Percentiles rank a stretch among this genome's conserved stretches.
phyloP scores from a whole-genome alignment of 2,329 filamentous ascomycete genomes.

The Diaporthe eres region DNA sequence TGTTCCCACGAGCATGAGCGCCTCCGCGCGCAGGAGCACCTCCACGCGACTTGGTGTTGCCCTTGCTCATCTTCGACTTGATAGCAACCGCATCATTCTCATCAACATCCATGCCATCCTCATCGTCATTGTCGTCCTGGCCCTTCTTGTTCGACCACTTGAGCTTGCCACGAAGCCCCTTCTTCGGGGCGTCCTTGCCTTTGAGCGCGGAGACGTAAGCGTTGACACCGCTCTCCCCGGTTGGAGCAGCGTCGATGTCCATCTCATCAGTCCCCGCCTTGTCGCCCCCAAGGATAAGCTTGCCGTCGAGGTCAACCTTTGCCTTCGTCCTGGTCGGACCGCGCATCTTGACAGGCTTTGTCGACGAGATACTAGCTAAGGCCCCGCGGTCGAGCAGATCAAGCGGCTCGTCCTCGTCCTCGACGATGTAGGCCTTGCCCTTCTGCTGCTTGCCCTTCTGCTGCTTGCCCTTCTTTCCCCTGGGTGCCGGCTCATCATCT shows the following conservation, averaged over 20 bases:
- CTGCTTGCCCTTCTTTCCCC: slow-evolving; percentile 65
- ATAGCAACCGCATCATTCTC: slow-evolving; percentile 66
- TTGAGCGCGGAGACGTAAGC: slow-evolving; percentile 80
- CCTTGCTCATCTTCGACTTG: slow-evolving; percentile 58
- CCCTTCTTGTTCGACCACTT: slow-evolving; percentile 78
- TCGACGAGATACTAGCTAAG: slow-evolving; percentile 93
- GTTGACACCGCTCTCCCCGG: slow-evolving; percentile 69
- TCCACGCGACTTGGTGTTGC: slow-evolving; percentile 53
- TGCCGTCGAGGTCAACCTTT: slow-evolving; percentile 82
- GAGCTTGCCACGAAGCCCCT: slow-evolving; percentile 76
- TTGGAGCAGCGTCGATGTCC: slow-evolving; percentile 66
- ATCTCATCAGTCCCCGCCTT: slow-evolving; percentile 58
- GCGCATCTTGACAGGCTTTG: slow-evolving; percentile 79
- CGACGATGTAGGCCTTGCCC: slow-evolving; percentile 86
- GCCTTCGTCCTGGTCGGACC: slow-evolving; percentile 74
- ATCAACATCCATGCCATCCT: slow-evolving; percentile 67
- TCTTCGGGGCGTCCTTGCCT: slow-evolving; percentile 75
- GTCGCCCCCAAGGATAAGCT: slow-evolving; percentile 78
- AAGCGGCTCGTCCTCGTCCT: slow-evolving; percentile 94
- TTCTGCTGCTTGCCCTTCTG: slow-evolving; percentile 70
- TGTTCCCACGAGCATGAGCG: slow-evolving; percentile 47
- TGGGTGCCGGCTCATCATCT: slow-evolving; percentile 53
- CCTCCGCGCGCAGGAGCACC: slow-evolving; percentile 48
- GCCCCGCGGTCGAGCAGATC: slow-evolving; percentile 92
- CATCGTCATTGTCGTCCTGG: slow-evolving; percentile 60